phyloP scores from a whole-genome alignment of 2,329 filamentous ascomycete genomes.

The Fusarium citri region DNA sequence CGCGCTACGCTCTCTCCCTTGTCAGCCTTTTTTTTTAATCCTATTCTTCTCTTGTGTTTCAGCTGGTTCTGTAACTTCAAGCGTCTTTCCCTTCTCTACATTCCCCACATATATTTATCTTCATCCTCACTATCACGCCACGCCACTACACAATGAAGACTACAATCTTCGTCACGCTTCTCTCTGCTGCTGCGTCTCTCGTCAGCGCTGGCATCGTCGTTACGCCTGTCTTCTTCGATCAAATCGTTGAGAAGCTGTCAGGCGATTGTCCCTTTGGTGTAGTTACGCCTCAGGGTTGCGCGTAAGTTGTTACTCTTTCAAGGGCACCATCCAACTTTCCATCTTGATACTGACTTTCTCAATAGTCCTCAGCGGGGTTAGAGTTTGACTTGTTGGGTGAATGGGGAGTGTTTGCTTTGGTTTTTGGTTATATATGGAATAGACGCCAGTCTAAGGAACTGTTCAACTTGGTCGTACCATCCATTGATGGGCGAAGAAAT shows the following conservation, averaged over 20 bases:
- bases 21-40: constrained; percentile 6
- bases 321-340: neutral
- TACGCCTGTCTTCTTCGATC: constrained; percentile 63
- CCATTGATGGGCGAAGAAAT: neutral
- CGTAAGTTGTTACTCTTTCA: constrained; percentile 54
- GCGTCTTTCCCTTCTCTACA: constrained; percentile 8
- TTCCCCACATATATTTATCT: neutral
- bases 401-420: neutral
- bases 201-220: constrained; percentile 66
- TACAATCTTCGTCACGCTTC: constrained; percentile 49
- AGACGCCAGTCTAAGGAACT: neutral
- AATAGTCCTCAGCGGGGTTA: constrained; percentile 38
- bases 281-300: constrained; percentile 68
- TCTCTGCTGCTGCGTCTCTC: constrained; percentile 59
- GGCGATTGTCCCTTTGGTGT: constrained; percentile 69
- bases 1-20: constrained; percentile 13
- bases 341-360: constrained; percentile 1
- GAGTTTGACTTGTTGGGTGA: neutral
- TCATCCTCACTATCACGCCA: constrained; percentile 14
- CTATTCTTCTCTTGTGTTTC: constrained; percentile 20
- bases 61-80: constrained; percentile 38
- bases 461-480: neutral
- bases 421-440: neutral
- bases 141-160: constrained; percentile 47
- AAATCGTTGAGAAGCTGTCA: constrained; percentile 60